Base-by-base conservation (phyloP, 306 rosid genomes). In the Prunus mira region DNA sequence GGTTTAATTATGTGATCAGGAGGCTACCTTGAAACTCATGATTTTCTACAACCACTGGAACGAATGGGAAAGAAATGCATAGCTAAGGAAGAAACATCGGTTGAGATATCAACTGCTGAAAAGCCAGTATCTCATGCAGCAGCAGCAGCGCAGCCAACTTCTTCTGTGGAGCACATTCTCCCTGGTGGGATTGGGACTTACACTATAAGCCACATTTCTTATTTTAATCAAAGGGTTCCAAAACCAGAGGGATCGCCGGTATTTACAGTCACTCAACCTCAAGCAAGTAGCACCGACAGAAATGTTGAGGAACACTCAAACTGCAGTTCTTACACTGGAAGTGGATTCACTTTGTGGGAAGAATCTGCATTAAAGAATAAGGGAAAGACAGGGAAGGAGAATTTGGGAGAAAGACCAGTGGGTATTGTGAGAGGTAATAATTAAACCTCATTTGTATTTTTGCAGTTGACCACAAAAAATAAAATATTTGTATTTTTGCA, bases 151-250 rank as follows among this genome's bases (percentile, higher is more conserved):
- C 65, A 83, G 24, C 67, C 88, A 25, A 73, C 89, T 79, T 85
- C 91, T 4, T 86, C 93, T 3, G 93, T 81, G 54, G 99, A 91
- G 87, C 94, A 88, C 77, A 58, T 86, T 69, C 90, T 96, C 9
- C 99, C 99, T 0, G 99, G 99, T 47, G 99, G 99, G 76, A 88
- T 96, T 76, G 99, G 99, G 71, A 93, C 99, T 55, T 96, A 91
- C 87, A 96, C 90, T 47, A 96, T 96, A 61, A 91, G 93, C 84
- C 97, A 92, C 85, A 78, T 91, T 78, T 88, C 96, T 8, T 82
- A 81, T 82, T 81, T 82, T 22, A 90, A 84, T 74, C 97, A 82
- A 80, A 86, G 84, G 79, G 78, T 85, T 86, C 96, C 97, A 12
- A 96, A 92, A 81, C 91, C 95, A 13, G 99, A 89, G 87, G 84